Evolutionary conservation across 2,329 filamentous ascomycete genomes (phyloP).

Genomic region (Botrytis fragariae): DNA sequence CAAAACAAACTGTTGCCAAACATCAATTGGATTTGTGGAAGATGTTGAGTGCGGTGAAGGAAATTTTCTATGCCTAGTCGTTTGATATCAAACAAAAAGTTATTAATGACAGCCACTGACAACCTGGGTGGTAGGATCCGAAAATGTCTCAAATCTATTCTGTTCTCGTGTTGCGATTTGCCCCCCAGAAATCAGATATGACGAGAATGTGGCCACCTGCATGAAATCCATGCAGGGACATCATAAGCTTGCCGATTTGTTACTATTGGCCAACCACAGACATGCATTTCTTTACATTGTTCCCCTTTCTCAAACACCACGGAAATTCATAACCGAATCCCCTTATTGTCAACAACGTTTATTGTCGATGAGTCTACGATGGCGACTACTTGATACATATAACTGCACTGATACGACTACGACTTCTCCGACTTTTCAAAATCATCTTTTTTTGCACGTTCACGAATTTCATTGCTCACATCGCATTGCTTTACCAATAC

Average conservation of each 20-base stretch:
- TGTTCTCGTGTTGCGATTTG: neutral
- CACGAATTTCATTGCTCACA: constrained; percentile 9
- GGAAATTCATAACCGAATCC: neutral
- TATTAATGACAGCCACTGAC: constrained; percentile 19
- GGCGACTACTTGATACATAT: neutral
- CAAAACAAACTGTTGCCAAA: neutral
- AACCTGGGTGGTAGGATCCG: constrained; percentile 13
- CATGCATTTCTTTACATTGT: neutral
- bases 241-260: constrained; percentile 9
- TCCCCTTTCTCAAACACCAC: neutral
- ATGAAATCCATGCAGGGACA: constrained; percentile 19
- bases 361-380: neutral
- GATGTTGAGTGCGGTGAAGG: neutral
- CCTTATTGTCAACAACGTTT: neutral
- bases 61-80: neutral
- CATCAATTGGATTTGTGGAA: neutral
- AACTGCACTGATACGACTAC: neutral
- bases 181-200: neutral
- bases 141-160: constrained; percentile 11
- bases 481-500: neutral
- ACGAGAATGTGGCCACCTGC: constrained; percentile 9
- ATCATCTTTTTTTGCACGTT: neutral
- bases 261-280: constrained; percentile 10
- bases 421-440: neutral
- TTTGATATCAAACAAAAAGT: constrained; percentile 8